Evolutionary conservation across 1,139 yeast genomes (phyloP).

Genomic region (Yamadazyma blattariae): DNA sequence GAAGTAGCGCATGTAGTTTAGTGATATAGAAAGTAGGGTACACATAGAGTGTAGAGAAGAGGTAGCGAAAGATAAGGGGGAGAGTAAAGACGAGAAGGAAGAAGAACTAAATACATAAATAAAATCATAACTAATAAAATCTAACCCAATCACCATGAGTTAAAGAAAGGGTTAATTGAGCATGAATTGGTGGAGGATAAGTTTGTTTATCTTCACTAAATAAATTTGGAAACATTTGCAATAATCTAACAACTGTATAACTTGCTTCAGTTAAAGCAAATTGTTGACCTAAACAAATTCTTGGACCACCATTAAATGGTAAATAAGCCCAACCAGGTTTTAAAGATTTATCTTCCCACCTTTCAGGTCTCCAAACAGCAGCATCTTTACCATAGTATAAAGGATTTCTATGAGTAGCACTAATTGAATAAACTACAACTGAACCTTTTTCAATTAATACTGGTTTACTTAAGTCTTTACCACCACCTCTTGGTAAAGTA

Average conservation of each 20-base stretch:
- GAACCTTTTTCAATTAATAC: conserved; percentile 46
- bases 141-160: conserved; percentile 21
- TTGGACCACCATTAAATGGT: conserved; percentile 63
- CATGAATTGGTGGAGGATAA: conserved; percentile 27
- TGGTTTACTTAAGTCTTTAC: conserved; percentile 39
- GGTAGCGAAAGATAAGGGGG: no score
- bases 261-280: conserved; percentile 55
- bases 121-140: conserved; percentile 11
- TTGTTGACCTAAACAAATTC: conserved; percentile 62
- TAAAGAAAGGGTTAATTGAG: conserved; percentile 31
- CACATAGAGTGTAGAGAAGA: no score
- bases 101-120: not conserved
- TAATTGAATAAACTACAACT: conserved; percentile 41
- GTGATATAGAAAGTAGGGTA: no score
- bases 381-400: conserved; percentile 50
- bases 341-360: conserved; percentile 39
- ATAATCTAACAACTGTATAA: conserved; percentile 44
- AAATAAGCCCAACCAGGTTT: conserved; percentile 52
- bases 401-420: conserved; percentile 44
- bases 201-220: conserved; percentile 19
- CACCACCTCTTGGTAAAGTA: conserved; percentile 53
- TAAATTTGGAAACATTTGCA: conserved; percentile 38
- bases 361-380: conserved; percentile 45
- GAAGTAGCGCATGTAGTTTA: no score
- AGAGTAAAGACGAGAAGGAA: not conserved